phyloP scores from a whole-genome alignment of 1,284 basidiomycete genomes.

The Cryptococcus neoformans region DNA sequence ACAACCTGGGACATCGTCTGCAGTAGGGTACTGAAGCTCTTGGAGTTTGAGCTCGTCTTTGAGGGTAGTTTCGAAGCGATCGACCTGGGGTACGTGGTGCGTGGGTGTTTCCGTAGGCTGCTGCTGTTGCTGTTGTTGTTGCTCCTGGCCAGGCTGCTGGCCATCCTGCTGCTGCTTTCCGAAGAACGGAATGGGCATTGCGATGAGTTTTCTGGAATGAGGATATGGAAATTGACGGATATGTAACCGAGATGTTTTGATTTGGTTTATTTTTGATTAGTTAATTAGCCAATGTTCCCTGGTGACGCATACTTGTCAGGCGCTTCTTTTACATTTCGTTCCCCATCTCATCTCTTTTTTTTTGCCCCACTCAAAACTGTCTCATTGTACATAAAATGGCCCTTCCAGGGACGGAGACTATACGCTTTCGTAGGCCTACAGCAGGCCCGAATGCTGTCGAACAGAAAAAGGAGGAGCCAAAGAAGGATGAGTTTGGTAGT shows the following conservation, averaged over 20 bases:
- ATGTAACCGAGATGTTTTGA: too few relatives aligned
- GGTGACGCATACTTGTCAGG: too few relatives aligned
- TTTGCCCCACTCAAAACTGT: neutral
- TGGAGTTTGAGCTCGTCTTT: slow-evolving; percentile 46
- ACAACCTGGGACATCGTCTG: slow-evolving; percentile 77
- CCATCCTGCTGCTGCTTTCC: neutral
- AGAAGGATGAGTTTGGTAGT: slow-evolving; percentile 43
- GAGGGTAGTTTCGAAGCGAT: slow-evolving; percentile 34
- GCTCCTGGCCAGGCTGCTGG: neutral
- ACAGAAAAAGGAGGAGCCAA: slow-evolving; percentile 14
- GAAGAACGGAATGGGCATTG: slow-evolving; percentile 1
- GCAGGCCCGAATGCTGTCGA: slow-evolving; percentile 35
- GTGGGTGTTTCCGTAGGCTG: neutral
- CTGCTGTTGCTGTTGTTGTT: neutral
- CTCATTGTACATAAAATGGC: slow-evolving; percentile 17
- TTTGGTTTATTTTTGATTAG: neutral
- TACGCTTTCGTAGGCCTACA: slow-evolving; percentile 46
- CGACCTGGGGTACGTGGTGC: slow-evolving; percentile 11
- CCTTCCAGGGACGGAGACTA: slow-evolving; percentile 44
- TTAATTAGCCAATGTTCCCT: neutral
- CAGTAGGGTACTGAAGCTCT: slow-evolving; percentile 57
- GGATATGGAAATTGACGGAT: neutral
- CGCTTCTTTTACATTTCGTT: neutral
- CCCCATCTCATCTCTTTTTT: neutral
- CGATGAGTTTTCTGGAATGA: neutral